Percentiles rank a stretch among this genome's conserved stretches.
Conservation (phyloP, 2,329 filamentous ascomycete species). For the Cladobotryum mycophilum region DNA sequence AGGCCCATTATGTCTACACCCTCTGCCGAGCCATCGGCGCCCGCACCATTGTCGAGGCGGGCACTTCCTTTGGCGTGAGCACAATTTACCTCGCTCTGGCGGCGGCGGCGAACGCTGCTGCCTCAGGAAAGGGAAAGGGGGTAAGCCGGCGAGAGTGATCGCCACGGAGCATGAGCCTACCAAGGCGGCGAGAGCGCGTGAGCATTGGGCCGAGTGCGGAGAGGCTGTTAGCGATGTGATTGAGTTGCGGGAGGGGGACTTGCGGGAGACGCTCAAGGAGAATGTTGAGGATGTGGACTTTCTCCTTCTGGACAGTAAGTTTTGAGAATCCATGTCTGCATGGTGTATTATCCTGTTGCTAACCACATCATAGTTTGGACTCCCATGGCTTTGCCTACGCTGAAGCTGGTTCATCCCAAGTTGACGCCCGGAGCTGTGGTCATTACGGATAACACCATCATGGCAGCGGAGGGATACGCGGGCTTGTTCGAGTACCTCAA, state of each 20-base stretch:
- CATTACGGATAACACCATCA: slow-evolving; percentile 43
- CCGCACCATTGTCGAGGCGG: slow-evolving; percentile 52
- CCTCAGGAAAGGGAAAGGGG: background rate
- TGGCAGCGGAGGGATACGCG: slow-evolving; percentile 33
- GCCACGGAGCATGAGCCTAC: slow-evolving; percentile 53
- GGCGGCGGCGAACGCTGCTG: slow-evolving; percentile 39
- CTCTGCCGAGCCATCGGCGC: slow-evolving; percentile 44
- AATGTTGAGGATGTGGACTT: slow-evolving; percentile 44
- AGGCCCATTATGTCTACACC: slow-evolving; percentile 51
- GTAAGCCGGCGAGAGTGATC: slow-evolving; percentile 37
- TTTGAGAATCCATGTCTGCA: slow-evolving; percentile 11
- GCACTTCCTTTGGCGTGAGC: slow-evolving; percentile 56
- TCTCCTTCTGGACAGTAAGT: slow-evolving; percentile 56
- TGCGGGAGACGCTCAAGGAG: slow-evolving; percentile 45
- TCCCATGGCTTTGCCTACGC: slow-evolving; percentile 45
- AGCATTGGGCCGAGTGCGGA: slow-evolving; percentile 49
- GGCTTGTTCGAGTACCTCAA: slow-evolving; percentile 43
- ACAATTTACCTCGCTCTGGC: slow-evolving; percentile 59
- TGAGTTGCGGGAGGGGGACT: slow-evolving; percentile 52
- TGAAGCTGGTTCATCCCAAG: slow-evolving; percentile 42
- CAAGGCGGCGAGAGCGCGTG: slow-evolving; percentile 47
- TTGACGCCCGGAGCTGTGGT: slow-evolving; percentile 43
- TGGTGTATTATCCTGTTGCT: background rate
- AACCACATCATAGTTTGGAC: slow-evolving; percentile 44
- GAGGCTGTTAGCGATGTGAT: slow-evolving; percentile 44